Percentiles rank a stretch among this genome's conserved stretches.
These are phyloP conservation scores for Fusarium goolgardi DNA, from an alignment of 2,329 filamentous ascomycete species.

Conservation along the genomic window DNA sequence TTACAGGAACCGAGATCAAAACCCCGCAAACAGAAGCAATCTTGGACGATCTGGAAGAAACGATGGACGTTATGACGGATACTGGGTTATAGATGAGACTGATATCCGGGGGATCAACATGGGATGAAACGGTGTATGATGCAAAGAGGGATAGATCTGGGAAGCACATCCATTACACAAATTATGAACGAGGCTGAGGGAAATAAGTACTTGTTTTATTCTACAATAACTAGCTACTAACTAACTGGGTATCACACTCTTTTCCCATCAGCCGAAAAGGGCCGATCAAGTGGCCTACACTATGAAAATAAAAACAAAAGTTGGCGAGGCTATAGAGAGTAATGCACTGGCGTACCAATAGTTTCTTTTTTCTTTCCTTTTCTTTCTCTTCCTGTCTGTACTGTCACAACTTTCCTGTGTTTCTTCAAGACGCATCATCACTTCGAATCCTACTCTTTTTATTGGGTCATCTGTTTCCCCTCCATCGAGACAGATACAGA, in stretches of 20 bases:
- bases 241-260: background rate
- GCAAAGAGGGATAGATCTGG: slow-evolving; percentile 37
- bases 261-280: slow-evolving; percentile 19
- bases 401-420: slow-evolving; percentile 21
- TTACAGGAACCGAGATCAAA: slow-evolving; percentile 30
- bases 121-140: slow-evolving; percentile 39
- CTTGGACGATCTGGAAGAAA: slow-evolving; percentile 26
- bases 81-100: slow-evolving; percentile 16
- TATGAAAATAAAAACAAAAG: background rate
- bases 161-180: slow-evolving; percentile 17
- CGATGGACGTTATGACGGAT: slow-evolving; percentile 2
- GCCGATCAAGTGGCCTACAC: slow-evolving; percentile 26
- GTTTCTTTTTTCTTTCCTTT: background rate
- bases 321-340: slow-evolving; percentile 16
- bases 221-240: background rate
- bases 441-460: slow-evolving; percentile 17
- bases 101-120: slow-evolving; percentile 29
- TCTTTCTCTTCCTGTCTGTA: background rate
- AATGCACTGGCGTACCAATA: slow-evolving; percentile 27
- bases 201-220: background rate
- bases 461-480: slow-evolving; percentile 17
- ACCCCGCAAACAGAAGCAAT: slow-evolving; percentile 30
- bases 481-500: slow-evolving; percentile 28
- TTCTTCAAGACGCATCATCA: slow-evolving; percentile 24
- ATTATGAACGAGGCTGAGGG: slow-evolving; percentile 25